Evolutionary conservation across 768 basidiomycete species (phyloP).

Genomic region (Tylopilus vinaceipallidus): DNA sequence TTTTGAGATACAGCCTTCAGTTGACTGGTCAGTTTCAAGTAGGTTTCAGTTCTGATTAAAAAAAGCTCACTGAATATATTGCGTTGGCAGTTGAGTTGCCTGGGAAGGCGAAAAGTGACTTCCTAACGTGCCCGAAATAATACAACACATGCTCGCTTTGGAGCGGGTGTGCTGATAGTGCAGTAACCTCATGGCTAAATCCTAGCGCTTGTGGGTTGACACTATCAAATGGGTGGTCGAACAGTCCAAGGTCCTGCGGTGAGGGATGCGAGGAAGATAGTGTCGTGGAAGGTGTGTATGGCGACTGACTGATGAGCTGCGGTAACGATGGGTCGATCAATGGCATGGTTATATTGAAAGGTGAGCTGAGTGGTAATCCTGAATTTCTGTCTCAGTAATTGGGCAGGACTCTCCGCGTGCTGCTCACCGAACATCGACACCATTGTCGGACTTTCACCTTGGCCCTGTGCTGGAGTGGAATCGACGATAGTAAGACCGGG

Average conservation of each 20-base stretch:
- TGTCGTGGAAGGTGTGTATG: slow-evolving; percentile 34
- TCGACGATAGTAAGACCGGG: slow-evolving; percentile 23
- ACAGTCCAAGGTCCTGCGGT: slow-evolving; percentile 31
- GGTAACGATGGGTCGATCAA: slow-evolving; percentile 29
- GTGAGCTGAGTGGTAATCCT: slow-evolving; percentile 32
- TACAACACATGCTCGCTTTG: slow-evolving; percentile 64
- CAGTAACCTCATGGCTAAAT: slow-evolving; percentile 20
- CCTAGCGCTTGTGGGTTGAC: slow-evolving; percentile 31
- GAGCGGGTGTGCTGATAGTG: slow-evolving; percentile 39
- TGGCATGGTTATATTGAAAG: slow-evolving; percentile 27
- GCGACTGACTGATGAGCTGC: slow-evolving; percentile 29
- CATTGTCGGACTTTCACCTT: slow-evolving; percentile 25
- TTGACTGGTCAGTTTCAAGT: slow-evolving; percentile 15
- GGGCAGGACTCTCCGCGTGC: background rate
- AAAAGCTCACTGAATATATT: slow-evolving; percentile 57
- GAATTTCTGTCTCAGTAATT: slow-evolving; percentile 10
- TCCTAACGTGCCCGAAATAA: slow-evolving; percentile 72
- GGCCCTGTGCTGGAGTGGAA: slow-evolving; percentile 10
- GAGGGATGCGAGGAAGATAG: slow-evolving; percentile 35
- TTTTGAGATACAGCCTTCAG: slow-evolving; percentile 53
- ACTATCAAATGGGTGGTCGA: slow-evolving; percentile 36
- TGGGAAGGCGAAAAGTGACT: slow-evolving; percentile 64
- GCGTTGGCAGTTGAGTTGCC: slow-evolving; percentile 60
- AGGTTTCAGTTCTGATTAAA: background rate
- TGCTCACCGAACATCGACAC: slow-evolving; percentile 30